Conservation (phyloP, 352 stramenopile species). For the Globisporangium acanthophoron region DNA sequence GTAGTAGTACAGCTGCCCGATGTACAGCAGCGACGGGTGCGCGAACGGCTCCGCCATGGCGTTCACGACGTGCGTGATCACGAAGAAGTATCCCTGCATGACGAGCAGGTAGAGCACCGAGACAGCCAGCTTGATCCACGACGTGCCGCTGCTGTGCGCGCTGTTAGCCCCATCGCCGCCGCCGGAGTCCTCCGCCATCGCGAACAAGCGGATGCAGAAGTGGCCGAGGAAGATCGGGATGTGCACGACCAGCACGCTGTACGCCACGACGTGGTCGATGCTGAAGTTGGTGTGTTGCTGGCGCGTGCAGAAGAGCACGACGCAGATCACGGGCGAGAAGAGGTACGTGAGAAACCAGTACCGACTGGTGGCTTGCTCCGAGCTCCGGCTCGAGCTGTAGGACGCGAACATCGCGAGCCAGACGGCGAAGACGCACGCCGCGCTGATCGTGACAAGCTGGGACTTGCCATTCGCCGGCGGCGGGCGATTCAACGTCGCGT, state of each 20-base stretch:
- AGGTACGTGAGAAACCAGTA: slow-evolving; percentile 67
- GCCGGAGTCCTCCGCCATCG: slow-evolving; percentile 39
- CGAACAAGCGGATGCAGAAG: slow-evolving; percentile 71
- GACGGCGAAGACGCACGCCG: slow-evolving; percentile 27
- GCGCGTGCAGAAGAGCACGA: slow-evolving; percentile 49
- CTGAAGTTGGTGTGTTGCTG: slow-evolving; percentile 30
- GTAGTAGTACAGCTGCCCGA: slow-evolving; percentile 85
- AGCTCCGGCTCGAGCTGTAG: slow-evolving; percentile 39
- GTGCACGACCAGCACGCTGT: slow-evolving; percentile 72
- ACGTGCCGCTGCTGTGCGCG: slow-evolving; percentile 3
- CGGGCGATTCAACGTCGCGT: slow-evolving; percentile 12
- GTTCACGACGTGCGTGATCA: slow-evolving; percentile 78
- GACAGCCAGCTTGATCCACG: slow-evolving; percentile 69
- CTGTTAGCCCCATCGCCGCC: slow-evolving; percentile 5
- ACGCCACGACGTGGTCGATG: slow-evolving; percentile 70
- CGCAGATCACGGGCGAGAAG: slow-evolving; percentile 52
- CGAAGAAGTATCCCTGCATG: slow-evolving; percentile 85
- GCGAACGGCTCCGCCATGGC: slow-evolving; percentile 77
- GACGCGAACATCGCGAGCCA: slow-evolving; percentile 73
- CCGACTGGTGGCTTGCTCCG: slow-evolving; percentile 10
- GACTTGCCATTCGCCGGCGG: slow-evolving; percentile 12
- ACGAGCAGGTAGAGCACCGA: slow-evolving; percentile 71
- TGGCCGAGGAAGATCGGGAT: slow-evolving; percentile 78
- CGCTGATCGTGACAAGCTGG: slow-evolving; percentile 40
- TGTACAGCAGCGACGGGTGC: slow-evolving; percentile 79